These are phyloP conservation scores for Tricladium varicosporioides DNA, from an alignment of 2,329 filamentous ascomycete species.

Conservation along the genomic window DNA sequence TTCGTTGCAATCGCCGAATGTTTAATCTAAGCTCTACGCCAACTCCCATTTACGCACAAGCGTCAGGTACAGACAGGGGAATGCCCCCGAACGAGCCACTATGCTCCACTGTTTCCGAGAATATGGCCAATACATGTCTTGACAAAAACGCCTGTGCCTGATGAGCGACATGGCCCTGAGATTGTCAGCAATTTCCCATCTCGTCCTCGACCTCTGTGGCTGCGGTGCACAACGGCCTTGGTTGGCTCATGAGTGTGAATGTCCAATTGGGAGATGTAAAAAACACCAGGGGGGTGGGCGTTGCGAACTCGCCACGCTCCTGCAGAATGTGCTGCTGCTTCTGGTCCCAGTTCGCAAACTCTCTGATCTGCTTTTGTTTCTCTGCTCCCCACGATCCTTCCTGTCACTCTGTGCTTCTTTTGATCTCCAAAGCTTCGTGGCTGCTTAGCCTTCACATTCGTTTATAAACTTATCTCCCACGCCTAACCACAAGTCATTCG, in stretches of 20 bases:
- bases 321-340: background rate
- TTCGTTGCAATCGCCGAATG: background rate
- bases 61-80: constrained; percentile 15
- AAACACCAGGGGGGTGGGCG: background rate
- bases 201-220: background rate
- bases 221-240: background rate
- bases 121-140: too few relatives aligned
- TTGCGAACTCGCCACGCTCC: background rate
- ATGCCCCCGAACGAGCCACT: background rate
- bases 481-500: constrained; percentile 9
- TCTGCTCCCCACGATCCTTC: background rate
- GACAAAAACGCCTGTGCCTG: background rate
- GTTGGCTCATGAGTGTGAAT: background rate
- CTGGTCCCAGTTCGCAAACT: background rate
- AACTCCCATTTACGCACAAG: constrained; percentile 14
- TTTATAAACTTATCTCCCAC: background rate
- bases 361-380: background rate
- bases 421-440: background rate
- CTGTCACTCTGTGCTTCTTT: background rate
- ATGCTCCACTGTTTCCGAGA: too few relatives aligned
- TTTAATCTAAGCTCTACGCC: background rate
- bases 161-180: background rate
- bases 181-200: background rate
- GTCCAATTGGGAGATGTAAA: background rate
- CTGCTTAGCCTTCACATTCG: constrained; percentile 9